Evolutionary conservation across 2,329 filamentous ascomycete species (phyloP).

Genomic region (Penicillium sp.): DNA sequence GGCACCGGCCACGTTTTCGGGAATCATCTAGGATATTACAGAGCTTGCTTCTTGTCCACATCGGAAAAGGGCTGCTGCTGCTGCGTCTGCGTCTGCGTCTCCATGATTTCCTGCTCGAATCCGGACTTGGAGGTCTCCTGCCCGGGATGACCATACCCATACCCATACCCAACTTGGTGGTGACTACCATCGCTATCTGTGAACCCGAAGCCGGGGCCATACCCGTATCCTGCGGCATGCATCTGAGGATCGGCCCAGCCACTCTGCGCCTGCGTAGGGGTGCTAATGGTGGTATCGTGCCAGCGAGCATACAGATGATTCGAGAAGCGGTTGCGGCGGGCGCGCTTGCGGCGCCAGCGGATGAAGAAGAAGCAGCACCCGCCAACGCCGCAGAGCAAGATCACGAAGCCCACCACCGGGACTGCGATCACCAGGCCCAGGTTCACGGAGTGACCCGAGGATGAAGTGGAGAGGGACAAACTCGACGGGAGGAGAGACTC

Average conservation of each 20-base stretch:
- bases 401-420: constrained; percentile 43
- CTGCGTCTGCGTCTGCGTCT: constrained; percentile 2
- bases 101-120: constrained; percentile 11
- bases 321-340: constrained; percentile 26
- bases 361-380: constrained; percentile 45
- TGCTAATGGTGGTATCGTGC: constrained; percentile 34
- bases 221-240: constrained; percentile 15
- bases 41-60: constrained; percentile 11
- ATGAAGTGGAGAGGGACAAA: constrained; percentile 21
- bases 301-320: constrained; percentile 35
- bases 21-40: too few relatives aligned
- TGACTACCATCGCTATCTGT: constrained; percentile 29
- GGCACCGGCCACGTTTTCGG: too few relatives aligned
- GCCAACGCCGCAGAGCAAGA: constrained; percentile 33
- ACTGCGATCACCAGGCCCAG: constrained; percentile 44
- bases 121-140: constrained; percentile 8
- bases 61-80: constrained; percentile 4
- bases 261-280: constrained; percentile 24
- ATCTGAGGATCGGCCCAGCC: constrained; percentile 11
- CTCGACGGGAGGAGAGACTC: constrained; percentile 38
- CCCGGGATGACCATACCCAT: too few relatives aligned
- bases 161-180: constrained; percentile 21
- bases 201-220: constrained; percentile 25
- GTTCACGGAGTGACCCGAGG: constrained; percentile 23
- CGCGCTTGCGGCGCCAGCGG: constrained; percentile 41